phyloP scores from a whole-genome alignment of 768 basidiomycete genomes.

The Amyloporia xantha region DNA sequence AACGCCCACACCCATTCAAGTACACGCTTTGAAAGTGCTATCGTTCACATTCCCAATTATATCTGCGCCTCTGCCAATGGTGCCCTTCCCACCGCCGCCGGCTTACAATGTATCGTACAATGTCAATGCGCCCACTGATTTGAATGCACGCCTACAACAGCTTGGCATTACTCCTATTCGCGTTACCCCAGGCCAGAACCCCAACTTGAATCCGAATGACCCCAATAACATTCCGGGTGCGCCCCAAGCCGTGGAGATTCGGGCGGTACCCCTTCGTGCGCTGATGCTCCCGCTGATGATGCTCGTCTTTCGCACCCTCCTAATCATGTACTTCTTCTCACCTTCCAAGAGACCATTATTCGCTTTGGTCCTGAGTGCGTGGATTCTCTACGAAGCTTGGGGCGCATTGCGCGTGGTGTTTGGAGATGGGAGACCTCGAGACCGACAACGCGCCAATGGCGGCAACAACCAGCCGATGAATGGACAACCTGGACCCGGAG shows the following conservation, averaged over 20 bases:
- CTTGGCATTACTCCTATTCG: slow-evolving; percentile 53
- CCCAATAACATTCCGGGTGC: slow-evolving; percentile 16
- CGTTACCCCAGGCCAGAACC: slow-evolving; percentile 22
- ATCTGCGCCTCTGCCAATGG: slow-evolving; percentile 17
- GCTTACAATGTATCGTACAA: slow-evolving; percentile 15
- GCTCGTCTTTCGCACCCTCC: slow-evolving; percentile 58
- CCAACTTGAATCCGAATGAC: slow-evolving; percentile 27
- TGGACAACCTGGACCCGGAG: neutral
- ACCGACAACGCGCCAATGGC: slow-evolving; percentile 21
- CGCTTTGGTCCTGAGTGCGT: slow-evolving; percentile 55
- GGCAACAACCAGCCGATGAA: slow-evolving; percentile 4
- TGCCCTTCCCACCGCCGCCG: neutral
- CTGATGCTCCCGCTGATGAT: slow-evolving; percentile 60
- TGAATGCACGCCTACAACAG: slow-evolving; percentile 58
- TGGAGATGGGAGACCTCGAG: slow-evolving; percentile 30
- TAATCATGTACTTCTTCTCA: slow-evolving; percentile 72
- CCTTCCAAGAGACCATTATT: slow-evolving; percentile 69
- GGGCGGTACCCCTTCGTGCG: slow-evolving; percentile 59
- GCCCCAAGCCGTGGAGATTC: slow-evolving; percentile 31
- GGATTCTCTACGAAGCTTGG: slow-evolving; percentile 76
- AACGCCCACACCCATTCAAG: slow-evolving; percentile 50
- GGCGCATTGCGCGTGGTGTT: slow-evolving; percentile 49
- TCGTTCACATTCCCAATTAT: slow-evolving; percentile 50
- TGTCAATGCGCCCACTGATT: slow-evolving; percentile 25
- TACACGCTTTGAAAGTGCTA: slow-evolving; percentile 59